Percentiles rank a stretch among this genome's conserved stretches.
These are phyloP conservation scores for Stagonosporopsis cucurbitacearum DNA, from an alignment of 2,329 filamentous ascomycete genomes.

Conservation along the genomic window DNA sequence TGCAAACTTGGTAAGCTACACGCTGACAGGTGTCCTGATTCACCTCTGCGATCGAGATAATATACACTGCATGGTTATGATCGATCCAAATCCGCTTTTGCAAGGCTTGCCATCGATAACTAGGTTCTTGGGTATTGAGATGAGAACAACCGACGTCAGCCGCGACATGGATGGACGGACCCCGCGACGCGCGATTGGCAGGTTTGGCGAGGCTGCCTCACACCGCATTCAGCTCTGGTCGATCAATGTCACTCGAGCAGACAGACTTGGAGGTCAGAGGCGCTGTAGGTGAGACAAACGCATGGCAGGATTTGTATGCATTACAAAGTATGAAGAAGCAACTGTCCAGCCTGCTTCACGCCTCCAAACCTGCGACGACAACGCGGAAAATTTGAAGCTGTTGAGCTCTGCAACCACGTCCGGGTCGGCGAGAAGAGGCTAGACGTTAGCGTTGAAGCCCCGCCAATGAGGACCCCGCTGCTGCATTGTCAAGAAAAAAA, in stretches of 20 bases:
- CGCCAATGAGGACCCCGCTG: conserved; percentile 15
- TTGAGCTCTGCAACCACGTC: conserved; percentile 7
- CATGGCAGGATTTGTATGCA: not conserved
- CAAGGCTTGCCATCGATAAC: not conserved
- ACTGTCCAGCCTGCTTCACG: not conserved
- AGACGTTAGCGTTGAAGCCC: not conserved
- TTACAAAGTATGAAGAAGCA: not conserved
- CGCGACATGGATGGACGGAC: not conserved
- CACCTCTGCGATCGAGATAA: too few relatives aligned
- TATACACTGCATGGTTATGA: not conserved
- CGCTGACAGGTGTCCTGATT: not conserved
- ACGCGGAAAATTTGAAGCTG: conserved; percentile 7
- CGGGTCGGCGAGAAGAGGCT: conserved; percentile 11
- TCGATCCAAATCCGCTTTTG: not conserved
- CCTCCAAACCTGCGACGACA: not conserved
- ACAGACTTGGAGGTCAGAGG: not conserved
- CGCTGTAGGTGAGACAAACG: not conserved
- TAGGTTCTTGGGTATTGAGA: too few relatives aligned
- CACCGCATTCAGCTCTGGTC: conserved; percentile 12
- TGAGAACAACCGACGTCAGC: conserved; percentile 5
- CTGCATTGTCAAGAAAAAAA: conserved; percentile 19
- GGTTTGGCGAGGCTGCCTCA: conserved; percentile 23
- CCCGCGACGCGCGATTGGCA: conserved; percentile 28
- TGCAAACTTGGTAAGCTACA: too few relatives aligned
- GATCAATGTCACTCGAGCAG: conserved; percentile 4